A percentile compares a stretch with the other conserved stretches of the same genome.
These are phyloP conservation scores for Paramecium sonneborni DNA, from an alignment of 73 alveolate species.

Conservation along the genomic window DNA sequence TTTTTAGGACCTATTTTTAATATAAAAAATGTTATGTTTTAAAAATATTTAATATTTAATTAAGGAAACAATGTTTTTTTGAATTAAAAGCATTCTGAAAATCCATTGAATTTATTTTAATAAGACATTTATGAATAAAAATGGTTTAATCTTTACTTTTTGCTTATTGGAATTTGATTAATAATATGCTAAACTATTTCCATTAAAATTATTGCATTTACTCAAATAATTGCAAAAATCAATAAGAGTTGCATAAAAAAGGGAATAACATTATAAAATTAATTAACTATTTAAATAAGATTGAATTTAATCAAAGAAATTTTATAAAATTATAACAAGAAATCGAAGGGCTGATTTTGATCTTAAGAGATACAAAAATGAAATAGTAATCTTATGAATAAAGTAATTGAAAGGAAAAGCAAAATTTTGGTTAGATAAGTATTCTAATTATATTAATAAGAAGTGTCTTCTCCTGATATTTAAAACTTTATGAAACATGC, in stretches of 20 bases:
- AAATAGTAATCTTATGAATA: neutral
- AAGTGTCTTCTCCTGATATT: neutral
- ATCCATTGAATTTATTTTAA: slow-evolving; percentile 21
- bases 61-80: neutral
- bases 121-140: neutral
- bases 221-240: slow-evolving; percentile 5
- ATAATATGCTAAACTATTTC: slow-evolving; percentile 18
- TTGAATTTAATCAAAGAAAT: neutral
- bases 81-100: neutral
- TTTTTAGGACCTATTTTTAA: too few relatives aligned
- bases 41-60: neutral
- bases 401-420: slow-evolving; percentile 21
- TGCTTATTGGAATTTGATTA: neutral
- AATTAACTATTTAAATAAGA: slow-evolving; percentile 1
- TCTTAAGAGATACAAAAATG: slow-evolving; percentile 28
- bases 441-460: neutral
- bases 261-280: slow-evolving; percentile 36
- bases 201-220: neutral
- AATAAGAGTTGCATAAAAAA: slow-evolving; percentile 20
- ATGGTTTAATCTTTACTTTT: slow-evolving; percentile 16
- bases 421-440: slow-evolving; percentile 3
- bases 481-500: neutral
- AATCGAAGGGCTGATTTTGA: slow-evolving; percentile 20
- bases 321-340: neutral
- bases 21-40: neutral